Conservation (phyloP, 305 asterid species). For the Striga hermonthica region DNA sequence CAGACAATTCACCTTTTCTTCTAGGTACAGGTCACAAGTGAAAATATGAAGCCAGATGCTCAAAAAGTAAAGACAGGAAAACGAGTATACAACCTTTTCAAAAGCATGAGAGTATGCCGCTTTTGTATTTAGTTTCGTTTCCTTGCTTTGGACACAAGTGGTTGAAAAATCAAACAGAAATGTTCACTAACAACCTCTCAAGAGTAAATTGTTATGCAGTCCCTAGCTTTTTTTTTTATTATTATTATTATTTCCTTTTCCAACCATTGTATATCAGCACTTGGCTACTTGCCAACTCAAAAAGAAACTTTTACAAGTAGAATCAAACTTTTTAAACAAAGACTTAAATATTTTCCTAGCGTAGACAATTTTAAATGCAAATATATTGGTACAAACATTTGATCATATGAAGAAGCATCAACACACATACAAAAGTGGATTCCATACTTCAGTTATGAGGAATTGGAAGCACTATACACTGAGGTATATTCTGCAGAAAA, state of each 20-base stretch:
- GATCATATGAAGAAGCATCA: conserved; percentile 13
- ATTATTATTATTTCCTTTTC: background rate
- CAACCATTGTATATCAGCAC: background rate
- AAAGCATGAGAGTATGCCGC: background rate
- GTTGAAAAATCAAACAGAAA: background rate
- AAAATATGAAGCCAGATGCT: background rate
- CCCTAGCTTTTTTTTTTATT: too few species aligned
- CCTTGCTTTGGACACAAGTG: background rate
- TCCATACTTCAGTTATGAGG: too few species aligned
- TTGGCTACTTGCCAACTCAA: background rate
- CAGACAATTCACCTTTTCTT: background rate
- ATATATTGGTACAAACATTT: background rate
- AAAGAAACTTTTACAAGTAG: background rate
- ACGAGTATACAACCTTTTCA: background rate
- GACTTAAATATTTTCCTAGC: background rate
- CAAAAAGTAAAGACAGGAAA: background rate
- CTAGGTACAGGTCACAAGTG: background rate
- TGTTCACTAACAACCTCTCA: background rate
- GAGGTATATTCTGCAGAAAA: too few species aligned
- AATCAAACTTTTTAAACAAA: background rate
- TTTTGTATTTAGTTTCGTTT: background rate
- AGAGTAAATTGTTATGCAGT: background rate
- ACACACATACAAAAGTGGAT: background rate
- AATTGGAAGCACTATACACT: too few species aligned
- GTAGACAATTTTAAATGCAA: background rate